Base-by-base conservation (phyloP, 2,329 filamentous ascomycete genomes). In the Aspergillus texensis region DNA sequence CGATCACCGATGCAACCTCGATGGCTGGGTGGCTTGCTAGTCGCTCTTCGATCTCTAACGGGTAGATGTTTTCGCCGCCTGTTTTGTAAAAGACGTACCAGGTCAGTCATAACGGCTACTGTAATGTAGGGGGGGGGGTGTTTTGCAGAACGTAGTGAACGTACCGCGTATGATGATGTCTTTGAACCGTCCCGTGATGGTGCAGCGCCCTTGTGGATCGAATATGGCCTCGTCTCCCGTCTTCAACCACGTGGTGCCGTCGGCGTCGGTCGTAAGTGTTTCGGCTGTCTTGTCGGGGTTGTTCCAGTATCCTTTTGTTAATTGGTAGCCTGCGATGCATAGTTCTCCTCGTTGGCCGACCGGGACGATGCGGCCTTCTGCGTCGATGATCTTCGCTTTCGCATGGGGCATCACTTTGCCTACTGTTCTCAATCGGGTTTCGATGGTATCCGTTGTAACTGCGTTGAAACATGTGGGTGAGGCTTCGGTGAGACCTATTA, bases 381-480 rank as follows among this genome's bases (percentile, higher is more conserved):
- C 67, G 71, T 93, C 88, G 28, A 94, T 87, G 66, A 94, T 91
- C 80, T 95, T 96, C 57, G 91, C 91, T 45, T 86, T 84, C 2
- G 88, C 86, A 71, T 94, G 91, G 4, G 91, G 91, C 81, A 94
- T 87, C 53, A 94, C 80, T 19, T 88, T 90, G 3, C 91, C 91
- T 0, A 94, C 92, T 0, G 91, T 93, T 2, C 85, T 87, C 30
- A 94, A 81, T 43, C 90, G 84, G 45, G 82, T 84, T 66, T 88
- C 81, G 57, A 93, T 85, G 1, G 87, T 85, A 75, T 94, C 91
- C 63, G 90, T 87, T 0, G 89, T 91, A 71, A 91, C 89, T 12
- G 91, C 89, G 70, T 93, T 94, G 82, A 94, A 94, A 77, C 90
- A 91, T 0, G 91, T 93, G 0, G 91, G 91, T 2, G 87, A 90